Percentiles rank a stretch among this genome's conserved stretches.
Evolutionary conservation across 2,329 filamentous ascomycete species (phyloP).

Genomic region (Fusarium verticillioides): DNA sequence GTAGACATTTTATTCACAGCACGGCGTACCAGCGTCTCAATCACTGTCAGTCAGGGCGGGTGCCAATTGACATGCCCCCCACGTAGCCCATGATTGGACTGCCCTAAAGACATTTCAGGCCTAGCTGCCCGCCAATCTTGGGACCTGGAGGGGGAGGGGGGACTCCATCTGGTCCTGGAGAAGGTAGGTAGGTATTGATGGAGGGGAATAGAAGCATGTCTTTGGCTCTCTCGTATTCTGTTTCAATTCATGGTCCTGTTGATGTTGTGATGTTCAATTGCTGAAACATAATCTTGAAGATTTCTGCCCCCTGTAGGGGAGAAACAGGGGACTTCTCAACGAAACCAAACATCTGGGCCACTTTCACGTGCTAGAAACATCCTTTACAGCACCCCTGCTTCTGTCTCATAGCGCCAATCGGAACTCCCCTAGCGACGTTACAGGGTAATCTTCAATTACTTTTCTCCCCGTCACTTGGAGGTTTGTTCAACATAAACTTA

Average conservation of each 20-base stretch:
- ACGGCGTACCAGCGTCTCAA: constrained; percentile 5
- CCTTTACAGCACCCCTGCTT: not conserved
- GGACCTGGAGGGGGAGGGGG: constrained; percentile 7
- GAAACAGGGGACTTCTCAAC: constrained; percentile 29
- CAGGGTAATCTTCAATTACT: constrained; percentile 7
- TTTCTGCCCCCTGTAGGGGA: not conserved
- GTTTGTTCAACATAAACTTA: not conserved
- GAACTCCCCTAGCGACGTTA: constrained; percentile 14
- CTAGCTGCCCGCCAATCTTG: constrained; percentile 31
- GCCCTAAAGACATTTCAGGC: constrained; percentile 30
- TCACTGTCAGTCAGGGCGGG: constrained; percentile 29
- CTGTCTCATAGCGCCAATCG: constrained; percentile 13
- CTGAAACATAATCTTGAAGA: not conserved
- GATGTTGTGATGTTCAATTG: not conserved
- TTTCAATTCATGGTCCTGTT: not conserved
- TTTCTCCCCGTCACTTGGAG: not conserved
- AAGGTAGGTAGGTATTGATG: not conserved
- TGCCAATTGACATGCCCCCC: constrained; percentile 39
- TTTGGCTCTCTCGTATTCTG: not conserved
- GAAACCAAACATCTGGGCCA: constrained; percentile 38
- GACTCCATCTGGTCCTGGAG: constrained; percentile 29
- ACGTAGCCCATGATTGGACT: constrained; percentile 40
- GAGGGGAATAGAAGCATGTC: not conserved
- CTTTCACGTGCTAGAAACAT: constrained; percentile 40
- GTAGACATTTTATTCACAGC: constrained; percentile 16